Evolutionary conservation across 2,329 filamentous ascomycete genomes (phyloP), one percentile per base, ranked within the genome.

Genomic region (Lithohypha guttulata): DNA sequence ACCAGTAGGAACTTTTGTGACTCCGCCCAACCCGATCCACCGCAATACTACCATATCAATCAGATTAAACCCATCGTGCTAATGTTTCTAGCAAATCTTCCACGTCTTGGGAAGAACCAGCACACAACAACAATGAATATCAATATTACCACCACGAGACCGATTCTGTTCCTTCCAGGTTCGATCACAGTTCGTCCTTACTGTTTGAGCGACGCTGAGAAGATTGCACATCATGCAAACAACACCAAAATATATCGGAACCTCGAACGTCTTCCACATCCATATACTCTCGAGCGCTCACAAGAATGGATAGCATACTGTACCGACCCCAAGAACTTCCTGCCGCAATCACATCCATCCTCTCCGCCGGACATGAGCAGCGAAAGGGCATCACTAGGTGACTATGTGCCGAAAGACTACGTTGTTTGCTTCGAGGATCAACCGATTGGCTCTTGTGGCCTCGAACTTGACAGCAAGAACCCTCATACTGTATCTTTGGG

Each of bases 151-250:
- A 6, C 26, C n/a, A 28, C 26, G 15, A 10, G 9, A 4, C 26
- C 26, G 4, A 39, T 39, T 19, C 26, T 39, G 10, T 14, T 28
- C 15, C 26, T 39, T 11, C 23, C 15, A 3, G 35, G 23, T 14
- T 18, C 17, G 17, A 29, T 39, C 11, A 22, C 35, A 19, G 13
- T 39, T 3, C 11, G 26, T 4, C 18, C 13, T 9, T 31, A 6
- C 10, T 34, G 27, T 14, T 1, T 18, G 8, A 19, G 20, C 9
- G 40, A 42, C 19, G 40, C 25, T 13, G 4, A 22, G n/a, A 18
- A 27, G 15, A n/a, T 42, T 42, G 42, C 43, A 47, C 47, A 30
- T 42, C 45, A 35, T 38, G 41, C 42, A 40, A 38, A 46, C 39
- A 47, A 49, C 47, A 40, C 13, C 19, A 33, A 37, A 14, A 42